A percentile compares a stretch with the other conserved stretches of the same genome.
phyloP scores from a whole-genome alignment of 225 moss, liverwort and hornwort species.

The Neckera pumila region DNA sequence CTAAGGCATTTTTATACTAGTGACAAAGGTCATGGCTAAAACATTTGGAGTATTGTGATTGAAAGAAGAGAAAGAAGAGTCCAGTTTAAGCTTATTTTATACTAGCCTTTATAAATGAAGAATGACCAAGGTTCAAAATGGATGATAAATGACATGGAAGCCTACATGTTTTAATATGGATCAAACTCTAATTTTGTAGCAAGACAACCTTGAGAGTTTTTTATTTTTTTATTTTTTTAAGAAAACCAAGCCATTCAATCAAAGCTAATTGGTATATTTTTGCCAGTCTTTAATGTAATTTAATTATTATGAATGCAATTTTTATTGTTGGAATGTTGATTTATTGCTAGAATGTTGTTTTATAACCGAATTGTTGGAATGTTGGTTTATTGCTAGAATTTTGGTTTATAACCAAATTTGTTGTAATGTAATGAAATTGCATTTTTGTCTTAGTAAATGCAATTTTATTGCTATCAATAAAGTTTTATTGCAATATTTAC shows the following conservation, averaged over 20 bases:
- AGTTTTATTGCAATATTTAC: neutral
- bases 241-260: neutral
- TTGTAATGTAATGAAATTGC: neutral
- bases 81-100: fast-evolving
- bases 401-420: neutral
- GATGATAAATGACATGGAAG: neutral
- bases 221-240: no score
- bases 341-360: neutral
- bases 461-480: neutral
- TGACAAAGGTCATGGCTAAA: fast-evolving
- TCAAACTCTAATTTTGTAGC: no score
- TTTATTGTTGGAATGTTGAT: neutral
- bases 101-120: neutral
- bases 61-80: fast-evolving
- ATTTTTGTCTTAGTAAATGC: neutral
- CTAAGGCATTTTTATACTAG: neutral
- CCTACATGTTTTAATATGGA: neutral
- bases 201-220: no score
- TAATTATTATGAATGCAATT: fast-evolving
- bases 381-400: neutral
- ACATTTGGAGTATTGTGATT: neutral
- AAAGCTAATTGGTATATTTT: neutral
- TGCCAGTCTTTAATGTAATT: neutral
- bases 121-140: neutral
- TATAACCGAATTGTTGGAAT: neutral